Evolutionary conservation across 192 early-diverging fungal genomes (phyloP).

Genomic region (Dispira parvispora): DNA sequence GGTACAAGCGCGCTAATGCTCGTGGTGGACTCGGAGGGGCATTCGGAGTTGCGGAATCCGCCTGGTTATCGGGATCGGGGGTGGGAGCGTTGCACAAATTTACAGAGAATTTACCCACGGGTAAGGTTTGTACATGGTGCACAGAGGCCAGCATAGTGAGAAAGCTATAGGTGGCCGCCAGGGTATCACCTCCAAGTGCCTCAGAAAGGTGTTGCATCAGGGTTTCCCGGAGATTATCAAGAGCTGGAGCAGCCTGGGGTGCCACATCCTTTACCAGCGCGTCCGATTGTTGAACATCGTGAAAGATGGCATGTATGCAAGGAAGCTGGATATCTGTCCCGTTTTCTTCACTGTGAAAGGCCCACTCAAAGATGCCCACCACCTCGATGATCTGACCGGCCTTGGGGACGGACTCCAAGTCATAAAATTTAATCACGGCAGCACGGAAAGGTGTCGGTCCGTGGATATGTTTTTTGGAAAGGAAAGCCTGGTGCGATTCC

Average conservation of each 20-base stretch:
- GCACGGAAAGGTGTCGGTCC: not conserved
- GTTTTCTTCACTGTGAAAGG: conserved; percentile 4
- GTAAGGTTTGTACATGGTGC: conserved; percentile 23
- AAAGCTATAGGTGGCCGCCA: conserved; percentile 51
- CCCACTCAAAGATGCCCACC: conserved; percentile 9
- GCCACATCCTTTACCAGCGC: conserved; percentile 12
- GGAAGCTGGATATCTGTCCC: conserved; percentile 15
- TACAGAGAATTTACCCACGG: conserved; percentile 51
- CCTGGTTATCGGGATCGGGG: conserved; percentile 10
- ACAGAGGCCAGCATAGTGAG: conserved; percentile 45
- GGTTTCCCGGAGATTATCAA: conserved; percentile 15
- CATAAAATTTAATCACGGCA: conserved; percentile 9
- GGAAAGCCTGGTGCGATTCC: no score
- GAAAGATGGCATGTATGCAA: conserved; percentile 27
- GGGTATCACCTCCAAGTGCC: conserved; percentile 37
- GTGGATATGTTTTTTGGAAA: no score
- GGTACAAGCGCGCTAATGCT: not conserved
- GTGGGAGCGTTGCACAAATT: conserved; percentile 39
- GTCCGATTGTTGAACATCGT: conserved; percentile 9
- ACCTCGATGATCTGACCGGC: conserved; percentile 9
- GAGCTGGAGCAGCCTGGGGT: conserved; percentile 5
- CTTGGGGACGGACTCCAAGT: not conserved
- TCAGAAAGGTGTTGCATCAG: conserved; percentile 31
- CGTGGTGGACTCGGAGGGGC: conserved; percentile 21
- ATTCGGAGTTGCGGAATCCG: conserved; percentile 13